phyloP scores from a whole-genome alignment of 768 basidiomycete genomes.

The Chalciporus piperatus region DNA sequence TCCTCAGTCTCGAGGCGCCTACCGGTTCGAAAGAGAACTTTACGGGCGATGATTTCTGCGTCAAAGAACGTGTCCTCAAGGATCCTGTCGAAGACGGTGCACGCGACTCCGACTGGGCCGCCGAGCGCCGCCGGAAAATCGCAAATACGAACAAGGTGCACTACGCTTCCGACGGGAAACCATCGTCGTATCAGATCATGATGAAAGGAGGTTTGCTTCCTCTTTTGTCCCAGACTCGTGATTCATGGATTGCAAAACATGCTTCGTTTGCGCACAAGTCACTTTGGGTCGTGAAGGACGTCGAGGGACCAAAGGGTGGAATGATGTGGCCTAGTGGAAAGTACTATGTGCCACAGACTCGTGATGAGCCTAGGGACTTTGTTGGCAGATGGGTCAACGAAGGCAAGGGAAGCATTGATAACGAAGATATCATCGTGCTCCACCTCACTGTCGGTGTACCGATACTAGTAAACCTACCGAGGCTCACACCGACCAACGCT shows the following conservation, averaged over 20 bases:
- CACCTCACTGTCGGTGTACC: conserved; percentile 74
- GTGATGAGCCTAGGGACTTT: conserved; percentile 68
- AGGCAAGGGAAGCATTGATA: conserved; percentile 58
- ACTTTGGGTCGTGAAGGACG: conserved; percentile 79
- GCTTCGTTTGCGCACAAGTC: conserved; percentile 72
- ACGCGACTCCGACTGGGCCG: conserved; percentile 60
- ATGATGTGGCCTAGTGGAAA: conserved; percentile 85
- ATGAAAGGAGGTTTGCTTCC: conserved; percentile 67
- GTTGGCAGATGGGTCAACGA: conserved; percentile 67
- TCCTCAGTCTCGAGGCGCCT: conserved; percentile 56
- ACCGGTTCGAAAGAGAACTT: conserved; percentile 78
- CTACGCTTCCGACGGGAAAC: conserved; percentile 63
- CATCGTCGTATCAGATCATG: conserved; percentile 69
- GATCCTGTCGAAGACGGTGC: conserved; percentile 46
- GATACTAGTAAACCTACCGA: too few species aligned
- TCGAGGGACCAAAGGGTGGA: conserved; percentile 54
- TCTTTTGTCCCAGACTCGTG: conserved; percentile 59
- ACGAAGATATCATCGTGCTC: conserved; percentile 78
- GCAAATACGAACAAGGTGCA: conserved; percentile 69
- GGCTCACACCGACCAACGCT: too few species aligned
- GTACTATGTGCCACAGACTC: conserved; percentile 82
- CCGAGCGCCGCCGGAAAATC: conserved; percentile 82
- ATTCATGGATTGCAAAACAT: conserved; percentile 70
- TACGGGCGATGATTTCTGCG: conserved; percentile 81
- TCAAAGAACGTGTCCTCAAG: conserved; percentile 55